phyloP scores from a whole-genome alignment of 768 basidiomycete genomes.

The Rhodosporidiobolus odoratus region DNA sequence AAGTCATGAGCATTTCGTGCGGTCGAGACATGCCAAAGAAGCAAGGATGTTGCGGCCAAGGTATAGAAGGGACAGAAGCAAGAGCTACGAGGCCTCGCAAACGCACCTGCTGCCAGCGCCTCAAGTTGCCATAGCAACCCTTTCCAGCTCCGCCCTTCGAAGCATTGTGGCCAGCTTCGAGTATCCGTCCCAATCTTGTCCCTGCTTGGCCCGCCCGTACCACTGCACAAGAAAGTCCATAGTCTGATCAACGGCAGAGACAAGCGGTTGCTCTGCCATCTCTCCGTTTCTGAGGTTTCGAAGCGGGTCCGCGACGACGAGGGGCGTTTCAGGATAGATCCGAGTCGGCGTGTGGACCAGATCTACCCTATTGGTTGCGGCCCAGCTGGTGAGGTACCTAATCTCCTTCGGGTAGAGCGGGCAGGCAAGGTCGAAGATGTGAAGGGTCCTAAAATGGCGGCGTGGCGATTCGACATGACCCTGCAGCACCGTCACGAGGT shows the following conservation, averaged over 20 bases:
- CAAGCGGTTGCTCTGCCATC: background rate
- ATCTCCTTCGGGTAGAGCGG: background rate
- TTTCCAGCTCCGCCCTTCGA: background rate
- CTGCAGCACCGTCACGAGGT: background rate
- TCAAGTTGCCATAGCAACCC: background rate
- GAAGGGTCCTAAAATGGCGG: background rate
- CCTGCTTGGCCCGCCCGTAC: background rate
- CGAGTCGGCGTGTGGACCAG: background rate
- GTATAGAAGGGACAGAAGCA: background rate
- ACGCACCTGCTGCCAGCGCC: too few relatives aligned
- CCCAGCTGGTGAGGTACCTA: background rate
- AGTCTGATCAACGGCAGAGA: background rate
- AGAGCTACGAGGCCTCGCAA: background rate
- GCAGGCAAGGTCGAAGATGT: background rate
- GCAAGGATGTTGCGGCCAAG: too few relatives aligned
- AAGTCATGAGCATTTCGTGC: too few relatives aligned
- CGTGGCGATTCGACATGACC: background rate
- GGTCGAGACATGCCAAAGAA: too few relatives aligned
- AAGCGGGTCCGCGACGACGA: background rate
- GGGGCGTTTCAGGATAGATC: background rate
- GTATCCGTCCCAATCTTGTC: background rate
- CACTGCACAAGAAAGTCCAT: background rate
- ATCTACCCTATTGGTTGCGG: background rate
- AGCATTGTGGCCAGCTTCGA: background rate
- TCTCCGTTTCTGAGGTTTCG: background rate